Evolutionary conservation across 2,329 filamentous ascomycete species (phyloP).

Genomic region (Penicillium paneum): DNA sequence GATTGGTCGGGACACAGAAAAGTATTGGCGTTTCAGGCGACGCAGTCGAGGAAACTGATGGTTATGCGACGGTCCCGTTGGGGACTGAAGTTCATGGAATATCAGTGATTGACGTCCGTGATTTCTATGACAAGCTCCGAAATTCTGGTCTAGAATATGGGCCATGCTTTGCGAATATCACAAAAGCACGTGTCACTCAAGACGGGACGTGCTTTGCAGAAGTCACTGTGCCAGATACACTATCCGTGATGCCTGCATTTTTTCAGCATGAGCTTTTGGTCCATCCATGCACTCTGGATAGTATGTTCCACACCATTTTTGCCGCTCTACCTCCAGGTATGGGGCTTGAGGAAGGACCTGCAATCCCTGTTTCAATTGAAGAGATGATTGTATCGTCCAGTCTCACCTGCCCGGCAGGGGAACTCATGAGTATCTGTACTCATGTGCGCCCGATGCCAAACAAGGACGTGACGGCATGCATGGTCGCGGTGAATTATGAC

Average conservation of each 20-base stretch:
- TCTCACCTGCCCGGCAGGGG: constrained; percentile 6
- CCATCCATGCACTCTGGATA: constrained; percentile 34
- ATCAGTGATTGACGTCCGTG: constrained; percentile 16
- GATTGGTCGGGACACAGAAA: constrained; percentile 3
- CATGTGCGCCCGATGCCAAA: constrained; percentile 1
- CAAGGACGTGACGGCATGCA: constrained; percentile 13
- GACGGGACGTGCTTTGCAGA: constrained; percentile 16
- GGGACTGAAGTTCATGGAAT: constrained; percentile 2
- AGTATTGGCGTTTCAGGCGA: not conserved
- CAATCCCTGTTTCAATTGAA: constrained; percentile 24
- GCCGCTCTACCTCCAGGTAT: constrained; percentile 14
- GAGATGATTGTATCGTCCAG: constrained; percentile 15
- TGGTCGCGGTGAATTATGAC: constrained; percentile 6
- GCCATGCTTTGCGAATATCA: constrained; percentile 26
- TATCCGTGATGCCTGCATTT: constrained; percentile 26
- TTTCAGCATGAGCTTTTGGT: constrained; percentile 28
- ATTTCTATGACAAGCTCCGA: constrained; percentile 27
- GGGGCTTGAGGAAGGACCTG: constrained; percentile 9
- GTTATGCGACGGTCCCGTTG: not conserved
- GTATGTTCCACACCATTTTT: constrained; percentile 31
- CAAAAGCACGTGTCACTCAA: constrained; percentile 10
- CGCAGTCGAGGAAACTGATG: not conserved
- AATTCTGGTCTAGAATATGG: constrained; percentile 30
- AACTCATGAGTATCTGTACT: constrained; percentile 12
- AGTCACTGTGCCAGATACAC: constrained; percentile 27